Evolutionary conservation across 2,329 filamentous ascomycete species (phyloP).

Genomic region (Cylindrodendrum hubeiense): DNA sequence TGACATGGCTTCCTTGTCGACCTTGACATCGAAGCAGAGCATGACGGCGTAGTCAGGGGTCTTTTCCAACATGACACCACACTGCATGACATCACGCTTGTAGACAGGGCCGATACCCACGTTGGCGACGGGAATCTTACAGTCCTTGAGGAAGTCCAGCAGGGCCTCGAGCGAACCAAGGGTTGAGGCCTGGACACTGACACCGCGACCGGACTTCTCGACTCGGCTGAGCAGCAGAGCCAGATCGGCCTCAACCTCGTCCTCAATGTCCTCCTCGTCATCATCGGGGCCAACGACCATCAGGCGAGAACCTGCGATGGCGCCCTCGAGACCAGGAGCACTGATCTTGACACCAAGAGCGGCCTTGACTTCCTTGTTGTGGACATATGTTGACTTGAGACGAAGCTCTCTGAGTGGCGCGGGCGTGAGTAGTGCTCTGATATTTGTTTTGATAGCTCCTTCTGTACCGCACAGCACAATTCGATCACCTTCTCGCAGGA

Average conservation of each 20-base stretch:
- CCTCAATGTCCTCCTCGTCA: conserved; percentile 95
- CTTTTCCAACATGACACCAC: conserved; percentile 97
- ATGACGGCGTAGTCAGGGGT: conserved; percentile 96
- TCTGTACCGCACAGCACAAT: conserved; percentile 98
- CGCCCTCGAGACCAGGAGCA: conserved; percentile 93
- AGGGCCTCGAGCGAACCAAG: conserved; percentile 96
- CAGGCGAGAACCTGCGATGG: conserved; percentile 95
- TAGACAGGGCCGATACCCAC: conserved; percentile 98
- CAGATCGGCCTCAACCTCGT: conserved; percentile 96
- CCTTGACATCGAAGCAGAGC: conserved; percentile 99
- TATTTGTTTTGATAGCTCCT: conserved; percentile 93
- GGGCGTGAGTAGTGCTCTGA: conserved; percentile 92
- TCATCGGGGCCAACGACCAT: conserved; percentile 95
- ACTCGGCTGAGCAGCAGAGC: conserved; percentile 92
- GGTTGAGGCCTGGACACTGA: conserved; percentile 96
- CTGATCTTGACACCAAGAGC: conserved; percentile 99
- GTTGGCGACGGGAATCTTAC: conserved; percentile 97
- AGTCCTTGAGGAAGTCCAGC: conserved; percentile 93
- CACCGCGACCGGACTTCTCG: conserved; percentile 91
- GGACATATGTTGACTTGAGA: conserved; percentile 95
- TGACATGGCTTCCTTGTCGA: conserved; percentile 92
- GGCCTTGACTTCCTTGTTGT: conserved; percentile 99
- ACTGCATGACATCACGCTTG: conserved; percentile 97
- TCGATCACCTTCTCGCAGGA: conserved; percentile 92
- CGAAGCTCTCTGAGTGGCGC: conserved; percentile 93